Evolutionary conservation across 768 basidiomycete genomes (phyloP).

Genomic region (Tulasnella sp.): DNA sequence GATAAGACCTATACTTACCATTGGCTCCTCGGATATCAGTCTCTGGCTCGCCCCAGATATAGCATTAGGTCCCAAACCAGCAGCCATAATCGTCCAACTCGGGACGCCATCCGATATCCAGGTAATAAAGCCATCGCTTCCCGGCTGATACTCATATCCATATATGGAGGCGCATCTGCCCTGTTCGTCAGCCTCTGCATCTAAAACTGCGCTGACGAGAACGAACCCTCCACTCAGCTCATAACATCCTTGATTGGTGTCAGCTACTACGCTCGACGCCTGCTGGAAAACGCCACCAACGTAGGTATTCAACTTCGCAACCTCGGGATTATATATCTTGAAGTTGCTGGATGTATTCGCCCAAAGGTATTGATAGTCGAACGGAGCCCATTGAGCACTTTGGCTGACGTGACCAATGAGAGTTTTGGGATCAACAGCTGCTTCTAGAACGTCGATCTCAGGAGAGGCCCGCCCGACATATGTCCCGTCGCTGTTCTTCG

Average conservation of each 20-base stretch:
- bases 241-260: slow-evolving; percentile 67
- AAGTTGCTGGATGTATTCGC: slow-evolving; percentile 48
- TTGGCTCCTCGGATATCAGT: slow-evolving; percentile 69
- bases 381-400: slow-evolving; percentile 57
- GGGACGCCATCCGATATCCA: slow-evolving; percentile 56
- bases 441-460: slow-evolving; percentile 85
- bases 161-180: slow-evolving; percentile 49
- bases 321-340: slow-evolving; percentile 39
- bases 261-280: slow-evolving; percentile 57
- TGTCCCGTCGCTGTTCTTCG: slow-evolving; percentile 59
- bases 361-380: slow-evolving; percentile 61
- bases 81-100: slow-evolving; percentile 57
- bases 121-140: slow-evolving; percentile 65
- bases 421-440: slow-evolving; percentile 27
- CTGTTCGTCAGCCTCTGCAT: slow-evolving; percentile 6
- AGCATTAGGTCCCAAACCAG: slow-evolving; percentile 50
- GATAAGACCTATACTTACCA: slow-evolving; percentile 36
- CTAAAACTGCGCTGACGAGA: too few relatives aligned
- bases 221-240: slow-evolving; percentile 24
- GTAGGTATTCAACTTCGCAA: slow-evolving; percentile 49
- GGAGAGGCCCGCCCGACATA: slow-evolving; percentile 71
- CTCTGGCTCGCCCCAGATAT: slow-evolving; percentile 50
- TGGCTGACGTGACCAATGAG: slow-evolving; percentile 31
- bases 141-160: slow-evolving; percentile 72
- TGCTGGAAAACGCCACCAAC: slow-evolving; percentile 48